Percentiles rank a stretch among this genome's conserved stretches.
phyloP scores from a whole-genome alignment of 2,329 filamentous ascomycete species.

The Emydomyces testavorans region DNA sequence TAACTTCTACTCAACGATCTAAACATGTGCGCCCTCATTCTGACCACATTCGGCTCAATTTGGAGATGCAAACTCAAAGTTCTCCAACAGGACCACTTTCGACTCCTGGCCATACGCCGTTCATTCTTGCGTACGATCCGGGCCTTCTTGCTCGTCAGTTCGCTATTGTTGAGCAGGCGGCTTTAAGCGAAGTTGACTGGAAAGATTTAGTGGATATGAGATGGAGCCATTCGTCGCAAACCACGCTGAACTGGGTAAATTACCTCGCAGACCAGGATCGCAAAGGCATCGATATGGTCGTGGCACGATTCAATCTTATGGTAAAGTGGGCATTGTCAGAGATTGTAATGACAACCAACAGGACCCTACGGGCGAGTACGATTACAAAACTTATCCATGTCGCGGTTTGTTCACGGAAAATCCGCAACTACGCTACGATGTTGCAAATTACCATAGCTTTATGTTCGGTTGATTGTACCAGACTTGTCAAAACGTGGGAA shows the following conservation, averaged over 20 bases:
- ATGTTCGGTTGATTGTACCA: constrained; percentile 47
- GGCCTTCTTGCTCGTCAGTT: constrained; percentile 51
- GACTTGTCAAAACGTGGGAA: constrained; percentile 49
- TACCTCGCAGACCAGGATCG: constrained; percentile 46
- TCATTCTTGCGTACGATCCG: constrained; percentile 52
- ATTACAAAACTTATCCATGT: constrained; percentile 55
- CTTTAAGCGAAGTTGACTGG: constrained; percentile 55
- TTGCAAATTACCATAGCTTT: constrained; percentile 54
- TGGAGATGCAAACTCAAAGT: constrained; percentile 21
- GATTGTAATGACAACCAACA: constrained; percentile 47
- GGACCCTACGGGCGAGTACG: constrained; percentile 48
- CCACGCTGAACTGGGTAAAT: constrained; percentile 49
- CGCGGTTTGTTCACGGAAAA: constrained; percentile 45
- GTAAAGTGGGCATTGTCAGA: constrained; percentile 57
- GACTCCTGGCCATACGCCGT: constrained; percentile 44
- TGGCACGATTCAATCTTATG: constrained; percentile 55
- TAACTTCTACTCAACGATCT: not conserved
- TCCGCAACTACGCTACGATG: constrained; percentile 56
- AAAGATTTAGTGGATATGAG: constrained; percentile 53
- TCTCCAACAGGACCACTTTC: not conserved
- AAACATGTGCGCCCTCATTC: constrained; percentile 23
- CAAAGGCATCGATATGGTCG: constrained; percentile 52
- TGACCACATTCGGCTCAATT: constrained; percentile 30
- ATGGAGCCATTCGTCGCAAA: constrained; percentile 46
- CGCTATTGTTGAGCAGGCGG: constrained; percentile 54